phyloP scores from a whole-genome alignment of 495 filamentous ascomycete species.

The Aspergillus ellipticus region DNA sequence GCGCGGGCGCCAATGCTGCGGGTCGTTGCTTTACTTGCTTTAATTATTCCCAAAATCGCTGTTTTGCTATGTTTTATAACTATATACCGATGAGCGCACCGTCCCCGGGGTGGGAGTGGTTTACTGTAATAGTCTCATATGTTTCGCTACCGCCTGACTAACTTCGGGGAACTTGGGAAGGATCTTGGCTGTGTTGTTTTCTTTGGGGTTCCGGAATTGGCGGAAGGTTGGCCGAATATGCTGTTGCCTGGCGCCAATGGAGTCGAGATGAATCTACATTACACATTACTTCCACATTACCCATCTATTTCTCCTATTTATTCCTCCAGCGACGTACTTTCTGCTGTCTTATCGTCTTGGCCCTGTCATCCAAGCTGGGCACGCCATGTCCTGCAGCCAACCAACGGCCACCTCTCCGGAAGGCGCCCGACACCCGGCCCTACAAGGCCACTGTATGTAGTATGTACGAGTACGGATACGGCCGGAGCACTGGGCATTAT shows the following conservation, averaged over 20 bases:
- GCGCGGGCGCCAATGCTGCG: conserved; percentile 16
- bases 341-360: not conserved
- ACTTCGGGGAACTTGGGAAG: not conserved
- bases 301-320: too few relatives aligned
- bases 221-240: not conserved
- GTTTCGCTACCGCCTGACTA: not conserved
- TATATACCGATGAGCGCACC: conserved; percentile 5
- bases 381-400: not conserved
- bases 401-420: not conserved
- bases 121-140: not conserved
- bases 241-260: conserved; percentile 2
- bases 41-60: conserved; percentile 1
- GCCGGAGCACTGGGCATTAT: too few relatives aligned
- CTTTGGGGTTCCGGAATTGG: not conserved
- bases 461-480: too few relatives aligned
- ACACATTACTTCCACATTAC: not conserved
- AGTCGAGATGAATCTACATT: not conserved
- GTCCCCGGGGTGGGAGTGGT: not conserved
- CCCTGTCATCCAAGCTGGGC: not conserved
- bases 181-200: not conserved
- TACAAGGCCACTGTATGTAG: conserved; percentile 3
- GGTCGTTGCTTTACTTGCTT: conserved; percentile 11
- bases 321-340: too few relatives aligned
- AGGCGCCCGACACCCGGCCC: not conserved
- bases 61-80: conserved; percentile 8